Evolutionary conservation across 352 stramenopile species (phyloP), one percentile per base, ranked within the genome.

Genomic region (Globisporangium nagaii): DNA sequence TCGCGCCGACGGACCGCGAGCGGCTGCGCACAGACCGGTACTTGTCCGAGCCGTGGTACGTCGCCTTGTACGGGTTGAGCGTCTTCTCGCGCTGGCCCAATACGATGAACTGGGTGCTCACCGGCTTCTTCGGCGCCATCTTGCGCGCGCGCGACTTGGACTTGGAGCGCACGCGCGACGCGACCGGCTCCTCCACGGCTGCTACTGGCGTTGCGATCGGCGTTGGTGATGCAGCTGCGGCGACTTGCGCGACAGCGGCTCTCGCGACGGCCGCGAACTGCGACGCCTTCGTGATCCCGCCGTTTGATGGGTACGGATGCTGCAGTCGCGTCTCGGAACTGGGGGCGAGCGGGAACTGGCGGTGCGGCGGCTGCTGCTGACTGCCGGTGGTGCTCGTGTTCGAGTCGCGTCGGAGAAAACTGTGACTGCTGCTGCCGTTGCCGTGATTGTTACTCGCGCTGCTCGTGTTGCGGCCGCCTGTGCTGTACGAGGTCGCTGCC

Each of bases 131-230:
- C 8, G 45, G 40, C 24, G 66, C 46, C 39, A 63, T 39, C 24
- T 56, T 58, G 11, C 62, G 65, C 4, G 62, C 63, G 28, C 66
- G 71, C 0, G 75, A 83, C 63, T 86, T 86, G 63, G 78, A 86
- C 46, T 86, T 86, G 56, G 75, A 86, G 12, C 74, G 73, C 36
- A 62, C 62, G 44, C 76, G 74, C 39, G 77, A 69, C 30, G 53
- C 46, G 28, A 75, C 69, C 22, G 65, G 44, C n/a, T 44, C 20
- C 8, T 20, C 11, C 9, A 9, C 11, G 39, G 22, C 9, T 11
- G 40, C 24, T 19, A 12, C 22, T 20, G 24, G 15, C 34, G 47
- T 32, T 28, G 13, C 6, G 13, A 12, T 28, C 53, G 19, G 36
- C 5, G 55, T 56, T 20, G 22, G 24, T 8, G 11, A 19, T 5